A percentile compares a stretch with the other conserved stretches of the same genome.
Evolutionary conservation across 1,284 basidiomycete species (phyloP).

Genomic region (Salmacisia buchloeana): DNA sequence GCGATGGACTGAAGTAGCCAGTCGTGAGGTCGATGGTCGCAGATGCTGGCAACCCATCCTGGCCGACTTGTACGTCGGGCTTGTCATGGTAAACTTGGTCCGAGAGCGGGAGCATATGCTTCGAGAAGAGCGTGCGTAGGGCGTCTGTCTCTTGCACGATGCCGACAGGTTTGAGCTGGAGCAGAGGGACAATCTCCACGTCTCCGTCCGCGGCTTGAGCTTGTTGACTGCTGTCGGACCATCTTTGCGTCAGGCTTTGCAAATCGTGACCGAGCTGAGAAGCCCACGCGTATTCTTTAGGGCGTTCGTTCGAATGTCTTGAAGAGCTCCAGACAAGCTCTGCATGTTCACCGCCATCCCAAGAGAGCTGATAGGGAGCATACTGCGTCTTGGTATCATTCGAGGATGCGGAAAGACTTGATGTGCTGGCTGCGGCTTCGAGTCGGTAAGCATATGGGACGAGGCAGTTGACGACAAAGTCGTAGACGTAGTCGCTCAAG

Average conservation of each 20-base stretch:
- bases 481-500: slow-evolving; percentile 75
- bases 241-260: neutral
- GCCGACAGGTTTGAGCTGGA: slow-evolving; percentile 52
- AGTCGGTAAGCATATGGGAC: slow-evolving; percentile 67
- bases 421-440: slow-evolving; percentile 1
- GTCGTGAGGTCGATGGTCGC: slow-evolving; percentile 61
- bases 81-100: too few species aligned
- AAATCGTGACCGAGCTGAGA: neutral
- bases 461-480: slow-evolving; percentile 64
- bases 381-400: slow-evolving; percentile 5
- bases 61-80: too few species aligned
- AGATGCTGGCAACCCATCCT: slow-evolving; percentile 12
- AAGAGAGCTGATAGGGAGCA: slow-evolving; percentile 24
- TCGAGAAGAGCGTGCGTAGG: slow-evolving; percentile 28
- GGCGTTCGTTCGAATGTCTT: neutral
- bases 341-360: slow-evolving; percentile 34
- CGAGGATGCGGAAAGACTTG: neutral
- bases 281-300: neutral
- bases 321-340: neutral
- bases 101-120: neutral
- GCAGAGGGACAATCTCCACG: slow-evolving; percentile 47
- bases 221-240: neutral
- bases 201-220: slow-evolving; percentile 10
- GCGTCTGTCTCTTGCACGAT: slow-evolving; percentile 50
- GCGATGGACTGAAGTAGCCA: slow-evolving; percentile 86